phyloP scores from a whole-genome alignment of 129 eudicot species.

The Flaveria linearis region DNA sequence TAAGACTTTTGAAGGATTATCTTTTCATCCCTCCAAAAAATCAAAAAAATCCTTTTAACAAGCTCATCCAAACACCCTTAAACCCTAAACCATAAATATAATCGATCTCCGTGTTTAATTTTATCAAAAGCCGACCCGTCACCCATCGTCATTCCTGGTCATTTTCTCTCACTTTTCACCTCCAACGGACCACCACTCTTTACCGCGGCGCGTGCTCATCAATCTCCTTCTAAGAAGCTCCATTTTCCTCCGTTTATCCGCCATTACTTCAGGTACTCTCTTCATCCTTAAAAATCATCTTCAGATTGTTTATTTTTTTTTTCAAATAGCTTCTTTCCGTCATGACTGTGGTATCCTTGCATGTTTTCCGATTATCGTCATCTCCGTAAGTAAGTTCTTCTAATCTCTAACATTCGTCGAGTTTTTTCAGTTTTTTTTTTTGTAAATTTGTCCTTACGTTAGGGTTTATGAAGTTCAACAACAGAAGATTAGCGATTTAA shows the following conservation, averaged over 20 bases:
- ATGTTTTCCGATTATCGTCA: neutral
- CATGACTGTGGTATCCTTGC: neutral
- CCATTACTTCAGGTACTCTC: constrained; percentile 12
- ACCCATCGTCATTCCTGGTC: neutral
- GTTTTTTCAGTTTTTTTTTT: neutral
- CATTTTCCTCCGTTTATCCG: neutral
- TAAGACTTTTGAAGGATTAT: too few species aligned
- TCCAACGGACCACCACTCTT: neutral
- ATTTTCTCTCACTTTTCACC: neutral
- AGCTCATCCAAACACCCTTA: too few species aligned
- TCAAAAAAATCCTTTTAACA: too few species aligned
- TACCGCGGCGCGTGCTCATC: constrained; percentile 24
- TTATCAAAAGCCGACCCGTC: neutral
- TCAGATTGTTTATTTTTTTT: neutral
- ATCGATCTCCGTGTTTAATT: too few species aligned
- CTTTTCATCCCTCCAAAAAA: too few species aligned
- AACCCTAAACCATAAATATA: too few species aligned
- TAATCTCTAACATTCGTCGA: neutral
- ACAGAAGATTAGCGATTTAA: neutral
- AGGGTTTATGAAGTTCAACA: constrained; percentile 17
- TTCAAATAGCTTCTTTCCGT: neutral
- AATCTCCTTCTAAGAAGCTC: neutral
- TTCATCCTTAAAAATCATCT: neutral
- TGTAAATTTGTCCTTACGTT: neutral
- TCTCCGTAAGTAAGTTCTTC: neutral